Evolutionary conservation across 164 flowering plant species (phyloP).

Genomic region (Magnolia kwangsiensis): DNA sequence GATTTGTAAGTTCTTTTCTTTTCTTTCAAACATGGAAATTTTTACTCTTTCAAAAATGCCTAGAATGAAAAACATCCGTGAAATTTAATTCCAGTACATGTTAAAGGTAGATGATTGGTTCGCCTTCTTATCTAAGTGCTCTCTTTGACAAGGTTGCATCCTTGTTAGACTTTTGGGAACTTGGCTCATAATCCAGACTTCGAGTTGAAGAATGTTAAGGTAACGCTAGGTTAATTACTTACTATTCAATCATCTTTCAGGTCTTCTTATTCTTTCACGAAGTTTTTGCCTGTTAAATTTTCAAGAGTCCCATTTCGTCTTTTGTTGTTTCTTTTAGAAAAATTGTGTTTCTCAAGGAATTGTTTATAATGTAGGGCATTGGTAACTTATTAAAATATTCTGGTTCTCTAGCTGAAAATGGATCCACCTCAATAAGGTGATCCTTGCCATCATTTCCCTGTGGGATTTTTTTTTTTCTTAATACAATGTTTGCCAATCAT

Average conservation of each 20-base stretch:
- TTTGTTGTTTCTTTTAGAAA: neutral
- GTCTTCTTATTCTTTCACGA: neutral
- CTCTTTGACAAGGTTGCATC: neutral
- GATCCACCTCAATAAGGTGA: no score
- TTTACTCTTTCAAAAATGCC: neutral
- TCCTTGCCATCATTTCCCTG: no score
- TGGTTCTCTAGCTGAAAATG: no score
- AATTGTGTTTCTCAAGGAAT: neutral
- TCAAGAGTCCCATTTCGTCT: neutral
- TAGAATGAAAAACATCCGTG: neutral
- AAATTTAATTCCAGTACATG: no score
- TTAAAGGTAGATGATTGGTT: no score
- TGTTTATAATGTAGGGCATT: neutral
- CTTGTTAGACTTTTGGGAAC: slow-evolving; percentile 90
- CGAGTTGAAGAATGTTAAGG: slow-evolving; percentile 52
- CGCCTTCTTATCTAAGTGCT: no score
- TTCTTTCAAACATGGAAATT: neutral
- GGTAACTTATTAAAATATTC: no score
- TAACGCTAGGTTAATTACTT: no score
- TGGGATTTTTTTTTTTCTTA: no score
- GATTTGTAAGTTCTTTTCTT: neutral
- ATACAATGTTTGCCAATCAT: no score
- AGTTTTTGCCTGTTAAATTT: neutral
- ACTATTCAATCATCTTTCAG: no score
- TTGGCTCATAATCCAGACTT: slow-evolving; percentile 73